Base-by-base conservation (phyloP, 2,329 filamentous ascomycete species). In the Colletotrichum destructivum region DNA sequence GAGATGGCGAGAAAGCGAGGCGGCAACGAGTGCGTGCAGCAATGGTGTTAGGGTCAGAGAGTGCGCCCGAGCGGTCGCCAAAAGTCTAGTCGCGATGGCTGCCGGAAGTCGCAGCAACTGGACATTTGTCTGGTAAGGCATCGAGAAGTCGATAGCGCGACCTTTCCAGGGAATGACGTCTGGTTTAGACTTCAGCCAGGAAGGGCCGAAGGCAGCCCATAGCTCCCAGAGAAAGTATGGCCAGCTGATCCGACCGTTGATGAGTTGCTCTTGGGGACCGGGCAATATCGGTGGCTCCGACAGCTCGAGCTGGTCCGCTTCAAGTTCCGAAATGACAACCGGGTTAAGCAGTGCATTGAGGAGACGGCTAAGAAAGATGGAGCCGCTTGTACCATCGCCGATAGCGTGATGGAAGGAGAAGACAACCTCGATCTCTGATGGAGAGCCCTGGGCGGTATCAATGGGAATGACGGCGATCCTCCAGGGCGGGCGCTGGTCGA, bases 341-440 rank as follows among this genome's bases (percentile, higher is more conserved):
- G 70, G 51, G 15, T 35, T 63, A 67, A 82, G 83, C 2, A 90
- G 79, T 4, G 86, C 82, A 3, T 78, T 74, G 4, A 87, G 80
- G 0, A 90, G 78, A 2, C 81, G 79, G 40, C 81, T 77, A 72
- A 90, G 88, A 73, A 91, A 89, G 2, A 82, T 75, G 38, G 79
- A 78, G 0, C 84, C 85, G 73, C 85, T 84, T 15, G 83, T 79
- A 1, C 89, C 89, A 73, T 90, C 89, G 31, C 83, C 82, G 21
- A 90, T 79, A 0, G 83, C 81, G 74, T 90, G 88, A 72, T 90
- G 88, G 44, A 81, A 87, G 6, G 82, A 80, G 73, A 89, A 88
- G 7, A 84, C 73, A 15, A 88, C 71, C 60, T 88, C 83, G 44
- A 84, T 74, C 7, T 79, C 75, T 35, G 16, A 2, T 40, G 47